A percentile compares a stretch with the other conserved stretches of the same genome.
phyloP scores from a whole-genome alignment of 2,329 filamentous ascomycete genomes.

The Ophiostoma populinum region DNA sequence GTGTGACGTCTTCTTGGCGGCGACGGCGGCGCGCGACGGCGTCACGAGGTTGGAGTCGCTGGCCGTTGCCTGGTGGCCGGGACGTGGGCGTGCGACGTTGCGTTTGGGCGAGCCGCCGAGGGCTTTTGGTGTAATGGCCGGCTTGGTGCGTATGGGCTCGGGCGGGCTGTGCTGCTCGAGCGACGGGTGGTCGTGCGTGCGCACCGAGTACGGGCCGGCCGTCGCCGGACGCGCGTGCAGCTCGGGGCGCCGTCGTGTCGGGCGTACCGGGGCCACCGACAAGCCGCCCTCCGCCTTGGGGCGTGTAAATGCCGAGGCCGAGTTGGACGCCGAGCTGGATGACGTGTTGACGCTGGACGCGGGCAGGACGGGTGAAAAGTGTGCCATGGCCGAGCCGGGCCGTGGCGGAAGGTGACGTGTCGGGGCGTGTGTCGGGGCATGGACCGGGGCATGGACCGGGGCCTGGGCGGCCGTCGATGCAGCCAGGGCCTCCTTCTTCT shows the following conservation, averaged over 20 bases:
- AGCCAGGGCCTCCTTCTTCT: constrained; percentile 48
- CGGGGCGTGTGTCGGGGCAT: neutral
- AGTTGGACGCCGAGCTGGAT: constrained; percentile 7
- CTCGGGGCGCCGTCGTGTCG: constrained; percentile 39
- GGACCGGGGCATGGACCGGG: no score
- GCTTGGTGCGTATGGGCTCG: constrained; percentile 27
- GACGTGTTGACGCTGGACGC: constrained; percentile 17
- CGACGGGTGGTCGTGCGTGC: constrained; percentile 29
- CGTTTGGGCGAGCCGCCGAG: constrained; percentile 36
- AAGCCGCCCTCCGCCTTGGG: constrained; percentile 31
- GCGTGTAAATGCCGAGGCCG: constrained; percentile 14
- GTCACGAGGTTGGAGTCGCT: constrained; percentile 34
- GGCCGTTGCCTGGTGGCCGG: constrained; percentile 29
- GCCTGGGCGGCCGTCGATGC: neutral
- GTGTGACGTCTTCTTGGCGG: constrained; percentile 8
- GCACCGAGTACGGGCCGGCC: constrained; percentile 46
- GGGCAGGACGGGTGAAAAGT: constrained; percentile 35
- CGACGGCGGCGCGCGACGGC: constrained; percentile 21
- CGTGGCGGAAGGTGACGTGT: constrained; percentile 35
- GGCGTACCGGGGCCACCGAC: constrained; percentile 46
- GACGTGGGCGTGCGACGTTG: constrained; percentile 26
- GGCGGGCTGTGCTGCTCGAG: constrained; percentile 28
- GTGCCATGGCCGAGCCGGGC: constrained; percentile 47
- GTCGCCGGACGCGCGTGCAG: constrained; percentile 42
- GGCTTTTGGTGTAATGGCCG: constrained; percentile 28